A percentile compares a stretch with the other conserved stretches of the same genome.
Evolutionary conservation across 352 stramenopile species (phyloP).

Genomic region (Elongisporangium anandrum): DNA sequence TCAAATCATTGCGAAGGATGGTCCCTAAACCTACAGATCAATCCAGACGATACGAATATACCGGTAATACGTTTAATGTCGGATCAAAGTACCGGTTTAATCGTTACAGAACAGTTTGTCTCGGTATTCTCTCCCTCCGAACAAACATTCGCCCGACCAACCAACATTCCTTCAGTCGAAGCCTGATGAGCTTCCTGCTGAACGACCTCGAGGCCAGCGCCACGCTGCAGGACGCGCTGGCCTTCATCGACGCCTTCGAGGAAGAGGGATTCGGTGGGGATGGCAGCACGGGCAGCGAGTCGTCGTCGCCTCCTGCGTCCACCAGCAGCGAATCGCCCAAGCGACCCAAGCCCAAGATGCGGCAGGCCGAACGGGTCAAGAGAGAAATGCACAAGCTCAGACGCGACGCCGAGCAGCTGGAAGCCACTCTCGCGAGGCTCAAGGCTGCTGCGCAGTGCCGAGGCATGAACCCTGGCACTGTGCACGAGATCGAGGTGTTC

Average conservation of each 20-base stretch:
- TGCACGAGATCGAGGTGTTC: neutral
- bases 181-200: neutral
- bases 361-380: neutral
- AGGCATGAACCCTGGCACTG: neutral
- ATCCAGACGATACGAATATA: too few species aligned
- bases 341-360: neutral
- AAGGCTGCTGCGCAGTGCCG: neutral
- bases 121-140: too few species aligned
- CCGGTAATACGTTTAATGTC: too few species aligned
- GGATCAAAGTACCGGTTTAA: too few species aligned
- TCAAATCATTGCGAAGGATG: too few species aligned
- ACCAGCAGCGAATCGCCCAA: neutral
- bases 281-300: neutral
- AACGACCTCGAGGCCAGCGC: neutral
- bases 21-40: too few species aligned
- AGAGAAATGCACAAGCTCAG: neutral
- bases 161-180: too few species aligned
- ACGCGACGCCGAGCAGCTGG: neutral
- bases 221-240: constrained; percentile 10
- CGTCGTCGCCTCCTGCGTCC: neutral
- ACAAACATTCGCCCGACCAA: too few species aligned
- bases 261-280: neutral
- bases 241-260: constrained; percentile 13
- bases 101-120: too few species aligned
- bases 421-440: neutral